phyloP scores from a whole-genome alignment of 2,329 filamentous ascomycete species.

The Penicillium capsulatum region DNA sequence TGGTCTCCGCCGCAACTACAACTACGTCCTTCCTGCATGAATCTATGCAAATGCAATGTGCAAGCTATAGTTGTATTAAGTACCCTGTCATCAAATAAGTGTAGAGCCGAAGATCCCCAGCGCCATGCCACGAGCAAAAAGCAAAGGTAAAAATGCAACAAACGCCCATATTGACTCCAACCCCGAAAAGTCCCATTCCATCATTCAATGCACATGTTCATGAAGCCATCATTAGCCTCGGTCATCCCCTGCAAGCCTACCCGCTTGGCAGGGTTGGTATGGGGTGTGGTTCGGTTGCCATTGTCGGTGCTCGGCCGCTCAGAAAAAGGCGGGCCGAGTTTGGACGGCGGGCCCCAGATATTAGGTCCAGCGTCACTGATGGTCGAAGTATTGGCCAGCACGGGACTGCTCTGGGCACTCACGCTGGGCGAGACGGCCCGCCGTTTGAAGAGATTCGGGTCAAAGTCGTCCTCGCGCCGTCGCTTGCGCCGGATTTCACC shows the following conservation, averaged over 20 bases:
- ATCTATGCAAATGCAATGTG: neutral
- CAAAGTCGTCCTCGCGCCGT: conserved; percentile 86
- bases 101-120: conserved; percentile 7
- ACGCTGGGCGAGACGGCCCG: conserved; percentile 87
- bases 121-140: conserved; percentile 1
- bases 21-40: neutral
- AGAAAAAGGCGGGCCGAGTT: conserved; percentile 46
- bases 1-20: conserved; percentile 9
- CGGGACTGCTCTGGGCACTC: conserved; percentile 83
- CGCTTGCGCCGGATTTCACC: conserved; percentile 75
- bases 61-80: neutral
- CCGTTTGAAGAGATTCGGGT: conserved; percentile 81
- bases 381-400: conserved; percentile 74
- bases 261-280: conserved; percentile 47
- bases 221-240: conserved; percentile 89
- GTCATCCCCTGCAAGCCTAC: conserved; percentile 89
- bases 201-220: conserved; percentile 94
- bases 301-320: conserved; percentile 50
- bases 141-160: neutral
- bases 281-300: conserved; percentile 49
- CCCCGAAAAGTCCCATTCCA: neutral
- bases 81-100: conserved; percentile 13
- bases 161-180: neutral
- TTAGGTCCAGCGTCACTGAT: conserved; percentile 59
- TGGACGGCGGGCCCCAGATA: conserved; percentile 68